Conservation (phyloP, 2,329 filamentous ascomycete genomes). For the Diaporthe destruens region DNA sequence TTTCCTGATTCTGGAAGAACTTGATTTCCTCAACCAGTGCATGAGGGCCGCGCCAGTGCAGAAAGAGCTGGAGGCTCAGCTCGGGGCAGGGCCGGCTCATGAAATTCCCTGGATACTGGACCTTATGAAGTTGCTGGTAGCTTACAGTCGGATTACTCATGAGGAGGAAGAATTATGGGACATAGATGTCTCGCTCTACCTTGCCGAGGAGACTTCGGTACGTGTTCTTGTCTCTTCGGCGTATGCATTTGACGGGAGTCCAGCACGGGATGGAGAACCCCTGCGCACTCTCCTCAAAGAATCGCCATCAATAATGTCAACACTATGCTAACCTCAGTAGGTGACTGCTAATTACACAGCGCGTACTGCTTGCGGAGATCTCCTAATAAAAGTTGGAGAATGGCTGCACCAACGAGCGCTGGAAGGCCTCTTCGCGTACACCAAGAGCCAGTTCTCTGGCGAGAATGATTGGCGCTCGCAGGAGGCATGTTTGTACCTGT, state of each 20-base stretch:
- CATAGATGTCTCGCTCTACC: constrained; percentile 93
- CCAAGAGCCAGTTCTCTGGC: constrained; percentile 77
- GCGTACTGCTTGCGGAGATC: constrained; percentile 89
- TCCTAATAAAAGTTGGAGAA: constrained; percentile 92
- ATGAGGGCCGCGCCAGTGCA: constrained; percentile 89
- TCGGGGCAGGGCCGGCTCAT: constrained; percentile 71
- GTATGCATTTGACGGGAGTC: not conserved
- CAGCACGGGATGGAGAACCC: not conserved
- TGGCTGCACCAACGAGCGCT: constrained; percentile 84
- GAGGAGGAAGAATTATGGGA: constrained; percentile 98
- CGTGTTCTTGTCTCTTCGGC: not conserved
- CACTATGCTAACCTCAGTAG: constrained; percentile 31
- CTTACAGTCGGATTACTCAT: constrained; percentile 88
- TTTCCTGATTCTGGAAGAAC: constrained; percentile 91
- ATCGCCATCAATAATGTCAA: not conserved
- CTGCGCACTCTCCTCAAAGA: not conserved
- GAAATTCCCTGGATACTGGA: constrained; percentile 86
- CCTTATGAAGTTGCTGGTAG: constrained; percentile 85
- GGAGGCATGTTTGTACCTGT: constrained; percentile 86
- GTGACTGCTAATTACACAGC: constrained; percentile 96
- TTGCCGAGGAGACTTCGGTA: constrained; percentile 91
- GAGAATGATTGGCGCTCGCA: constrained; percentile 71
- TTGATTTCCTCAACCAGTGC: constrained; percentile 94
- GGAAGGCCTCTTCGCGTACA: constrained; percentile 83
- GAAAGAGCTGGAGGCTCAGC: constrained; percentile 85